Evolutionary conservation across 73 alveolate genomes (phyloP).

Genomic region (Stentor coeruleus): DNA sequence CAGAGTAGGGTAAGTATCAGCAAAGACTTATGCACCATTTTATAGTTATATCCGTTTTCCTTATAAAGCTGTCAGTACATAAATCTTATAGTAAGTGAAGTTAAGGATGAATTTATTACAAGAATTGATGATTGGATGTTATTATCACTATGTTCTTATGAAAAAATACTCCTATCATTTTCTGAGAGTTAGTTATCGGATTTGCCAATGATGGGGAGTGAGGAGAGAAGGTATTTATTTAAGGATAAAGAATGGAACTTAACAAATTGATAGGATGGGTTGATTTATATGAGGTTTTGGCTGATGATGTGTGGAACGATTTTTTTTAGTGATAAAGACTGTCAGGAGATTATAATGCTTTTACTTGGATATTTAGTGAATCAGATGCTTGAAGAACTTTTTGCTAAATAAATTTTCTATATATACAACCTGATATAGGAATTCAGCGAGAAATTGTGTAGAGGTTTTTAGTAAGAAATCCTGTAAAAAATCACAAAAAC

Average conservation of each 20-base stretch:
- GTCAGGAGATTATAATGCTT: slow-evolving; percentile 5
- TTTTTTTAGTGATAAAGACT: slow-evolving; percentile 2
- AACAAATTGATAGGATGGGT: neutral
- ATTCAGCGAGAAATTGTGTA: slow-evolving; percentile 9
- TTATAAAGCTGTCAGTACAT: no score
- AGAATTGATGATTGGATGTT: neutral
- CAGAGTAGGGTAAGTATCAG: no score
- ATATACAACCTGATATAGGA: slow-evolving; percentile 3
- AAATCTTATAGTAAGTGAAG: no score
- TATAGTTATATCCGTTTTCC: no score
- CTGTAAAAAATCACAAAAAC: neutral
- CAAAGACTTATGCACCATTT: no score
- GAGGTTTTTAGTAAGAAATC: neutral
- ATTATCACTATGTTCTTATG: neutral
- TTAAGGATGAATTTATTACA: no score
- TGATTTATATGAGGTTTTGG: neutral
- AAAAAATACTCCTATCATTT: neutral
- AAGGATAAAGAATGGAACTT: neutral
- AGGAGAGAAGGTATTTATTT: neutral
- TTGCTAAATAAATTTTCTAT: slow-evolving; percentile 7
- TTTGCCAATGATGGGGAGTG: neutral
- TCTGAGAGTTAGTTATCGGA: neutral
- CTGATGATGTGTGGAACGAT: slow-evolving; percentile 22
- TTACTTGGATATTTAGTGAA: neutral
- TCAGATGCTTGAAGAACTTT: slow-evolving; percentile 4